These are phyloP conservation scores for Salvia hispanica DNA, from an alignment of 257 asterid genomes.

Conservation along the genomic window DNA sequence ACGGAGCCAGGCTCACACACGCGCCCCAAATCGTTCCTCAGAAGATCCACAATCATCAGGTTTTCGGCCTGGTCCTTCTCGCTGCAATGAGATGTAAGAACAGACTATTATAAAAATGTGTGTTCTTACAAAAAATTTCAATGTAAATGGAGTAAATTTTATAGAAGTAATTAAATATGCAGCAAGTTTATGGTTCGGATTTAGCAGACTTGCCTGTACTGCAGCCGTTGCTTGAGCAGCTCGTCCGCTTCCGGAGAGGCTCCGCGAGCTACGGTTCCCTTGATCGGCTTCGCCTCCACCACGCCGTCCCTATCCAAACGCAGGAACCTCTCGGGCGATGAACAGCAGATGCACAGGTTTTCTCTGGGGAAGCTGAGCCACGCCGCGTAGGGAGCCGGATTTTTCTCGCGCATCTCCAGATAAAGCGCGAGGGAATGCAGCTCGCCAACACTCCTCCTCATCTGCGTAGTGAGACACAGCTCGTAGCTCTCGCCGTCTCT, in stretches of 20 bases:
- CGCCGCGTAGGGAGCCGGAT: constrained; percentile 96
- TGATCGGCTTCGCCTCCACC: constrained; percentile 95
- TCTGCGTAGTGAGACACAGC: constrained; percentile 85
- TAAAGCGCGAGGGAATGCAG: constrained; percentile 67
- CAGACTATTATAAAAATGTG: too few species aligned
- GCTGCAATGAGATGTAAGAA: constrained; percentile 38
- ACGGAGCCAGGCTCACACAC: constrained; percentile 97
- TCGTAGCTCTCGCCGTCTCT: constrained; percentile 93
- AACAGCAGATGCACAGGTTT: constrained; percentile 72
- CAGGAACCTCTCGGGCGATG: constrained; percentile 96
- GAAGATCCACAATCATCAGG: constrained; percentile 93
- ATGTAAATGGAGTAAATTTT: too few species aligned
- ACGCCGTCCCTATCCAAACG: constrained; percentile 73
- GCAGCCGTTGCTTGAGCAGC: constrained; percentile 66
- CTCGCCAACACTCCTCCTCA: constrained; percentile 57
- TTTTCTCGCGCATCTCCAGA: constrained; percentile 70
- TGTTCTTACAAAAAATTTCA: not conserved
- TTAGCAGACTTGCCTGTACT: constrained; percentile 57
- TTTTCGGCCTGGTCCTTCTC: constrained; percentile 99
- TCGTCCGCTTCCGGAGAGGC: constrained; percentile 66
- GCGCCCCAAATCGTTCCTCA: constrained; percentile 96
- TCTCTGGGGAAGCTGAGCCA: constrained; percentile 85
- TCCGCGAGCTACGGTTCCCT: constrained; percentile 97
- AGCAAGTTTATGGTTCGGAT: not conserved
- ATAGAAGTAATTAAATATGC: not conserved